A percentile compares a stretch with the other conserved stretches of the same genome.
Evolutionary conservation across 345 rosid species (phyloP).

Genomic region (Psidium guajava): DNA sequence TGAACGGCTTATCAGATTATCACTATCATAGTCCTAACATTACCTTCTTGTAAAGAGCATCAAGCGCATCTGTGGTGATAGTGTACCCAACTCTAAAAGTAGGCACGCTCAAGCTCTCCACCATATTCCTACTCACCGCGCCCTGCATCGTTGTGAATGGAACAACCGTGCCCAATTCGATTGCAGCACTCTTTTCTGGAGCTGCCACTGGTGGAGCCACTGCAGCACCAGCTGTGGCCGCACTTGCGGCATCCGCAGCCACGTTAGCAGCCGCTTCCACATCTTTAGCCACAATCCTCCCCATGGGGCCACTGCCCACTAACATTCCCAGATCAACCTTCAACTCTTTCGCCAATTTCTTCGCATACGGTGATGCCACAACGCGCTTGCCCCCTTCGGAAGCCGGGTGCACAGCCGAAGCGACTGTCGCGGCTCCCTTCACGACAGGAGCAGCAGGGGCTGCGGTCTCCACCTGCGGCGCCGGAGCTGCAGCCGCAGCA

Average conservation of each 20-base stretch:
- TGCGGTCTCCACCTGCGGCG: background rate
- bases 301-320: conserved; percentile 77
- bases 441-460: background rate
- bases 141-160: conserved; percentile 89
- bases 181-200: background rate
- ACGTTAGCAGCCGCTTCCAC: conserved; percentile 49
- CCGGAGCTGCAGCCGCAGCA: background rate
- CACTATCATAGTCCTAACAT: background rate
- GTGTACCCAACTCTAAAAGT: conserved; percentile 88
- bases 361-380: conserved; percentile 85
- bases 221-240: background rate
- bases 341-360: conserved; percentile 80
- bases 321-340: conserved; percentile 59
- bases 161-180: conserved; percentile 52
- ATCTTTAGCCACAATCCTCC: conserved; percentile 95
- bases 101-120: conserved; percentile 77
- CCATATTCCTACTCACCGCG: conserved; percentile 78
- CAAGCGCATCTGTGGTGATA: conserved; percentile 71
- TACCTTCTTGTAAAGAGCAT: conserved; percentile 88
- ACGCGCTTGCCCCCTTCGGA: conserved; percentile 80
- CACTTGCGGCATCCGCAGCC: conserved; percentile 7
- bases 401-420: conserved; percentile 53
- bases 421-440: background rate
- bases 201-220: conserved; percentile 3
- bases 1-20: background rate